These are phyloP conservation scores for Eleusine coracana DNA, from an alignment of 176 grass and related monocot genomes.

Conservation along the genomic window DNA sequence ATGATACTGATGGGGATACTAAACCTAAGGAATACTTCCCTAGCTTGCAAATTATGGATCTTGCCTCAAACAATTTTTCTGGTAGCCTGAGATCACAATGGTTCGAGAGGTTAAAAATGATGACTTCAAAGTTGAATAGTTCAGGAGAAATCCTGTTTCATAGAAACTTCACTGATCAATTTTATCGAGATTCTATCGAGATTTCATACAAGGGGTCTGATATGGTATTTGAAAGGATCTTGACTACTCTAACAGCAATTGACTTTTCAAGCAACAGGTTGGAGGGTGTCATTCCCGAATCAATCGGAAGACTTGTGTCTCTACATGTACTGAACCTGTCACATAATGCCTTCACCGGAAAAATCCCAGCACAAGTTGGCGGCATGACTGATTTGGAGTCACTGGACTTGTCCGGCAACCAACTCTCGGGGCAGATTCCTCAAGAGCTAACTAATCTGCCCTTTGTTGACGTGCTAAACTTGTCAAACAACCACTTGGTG, in stretches of 20 bases:
- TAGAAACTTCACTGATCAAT: not conserved
- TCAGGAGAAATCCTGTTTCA: not conserved
- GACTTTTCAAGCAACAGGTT: slow-evolving; percentile 5
- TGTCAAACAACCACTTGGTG: slow-evolving; percentile 37
- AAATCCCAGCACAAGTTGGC: slow-evolving; percentile 14
- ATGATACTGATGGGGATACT: not conserved
- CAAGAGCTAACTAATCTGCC: slow-evolving; percentile 30
- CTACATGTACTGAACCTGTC: not conserved
- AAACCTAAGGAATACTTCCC: not conserved
- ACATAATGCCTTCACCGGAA: not conserved
- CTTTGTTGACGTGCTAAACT: slow-evolving; percentile 11
- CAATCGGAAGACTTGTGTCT: slow-evolving; percentile 3
- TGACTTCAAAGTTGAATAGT: not conserved
- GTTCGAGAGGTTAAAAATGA: not conserved
- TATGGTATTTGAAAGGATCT: not conserved
- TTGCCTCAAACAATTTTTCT: not conserved
- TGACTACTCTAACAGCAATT: not conserved
- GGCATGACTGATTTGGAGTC: slow-evolving; percentile 15
- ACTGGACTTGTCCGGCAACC: slow-evolving; percentile 20
- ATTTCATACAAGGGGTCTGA: not conserved
- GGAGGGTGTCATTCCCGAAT: not conserved
- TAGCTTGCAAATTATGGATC: not conserved
- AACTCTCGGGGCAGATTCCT: slow-evolving; percentile 9
- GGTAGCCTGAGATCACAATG: not conserved
- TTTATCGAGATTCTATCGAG: not conserved